Conservation (phyloP, 2,329 filamentous ascomycete species). For the Sporothrix brunneoviolacea region DNA sequence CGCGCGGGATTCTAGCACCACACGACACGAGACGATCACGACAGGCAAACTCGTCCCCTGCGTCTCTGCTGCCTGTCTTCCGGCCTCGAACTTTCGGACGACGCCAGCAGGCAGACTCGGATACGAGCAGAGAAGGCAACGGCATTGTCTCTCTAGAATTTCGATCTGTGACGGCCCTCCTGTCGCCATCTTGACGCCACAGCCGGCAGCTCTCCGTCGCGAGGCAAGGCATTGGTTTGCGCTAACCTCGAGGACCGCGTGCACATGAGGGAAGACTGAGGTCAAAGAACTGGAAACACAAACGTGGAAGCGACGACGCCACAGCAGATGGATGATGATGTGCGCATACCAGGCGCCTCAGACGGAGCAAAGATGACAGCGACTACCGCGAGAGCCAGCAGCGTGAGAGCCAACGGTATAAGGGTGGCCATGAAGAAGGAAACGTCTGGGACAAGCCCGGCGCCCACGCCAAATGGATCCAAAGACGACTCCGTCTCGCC, state of each 20-base stretch:
- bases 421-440: slow-evolving; percentile 32
- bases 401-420: slow-evolving; percentile 1
- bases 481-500: slow-evolving; percentile 34
- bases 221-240: neutral
- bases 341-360: slow-evolving; percentile 20
- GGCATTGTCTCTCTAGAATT: no score
- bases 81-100: no score
- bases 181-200: no score
- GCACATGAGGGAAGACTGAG: slow-evolving; percentile 1
- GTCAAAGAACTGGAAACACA: neutral
- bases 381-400: slow-evolving; percentile 18
- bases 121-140: no score
- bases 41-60: neutral
- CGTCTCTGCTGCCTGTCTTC: neutral
- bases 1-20: neutral
- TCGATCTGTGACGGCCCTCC: no score
- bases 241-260: neutral
- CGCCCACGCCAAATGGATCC: slow-evolving; percentile 34
- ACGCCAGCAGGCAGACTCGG: no score
- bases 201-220: no score
- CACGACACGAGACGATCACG: neutral
- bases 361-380: slow-evolving; percentile 30
- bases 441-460: slow-evolving; percentile 25
- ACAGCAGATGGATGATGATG: slow-evolving; percentile 18
- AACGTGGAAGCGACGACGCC: neutral